These are phyloP conservation scores for Cucurbita maxima DNA, from an alignment of 306 rosid species.

Conservation along the genomic window DNA sequence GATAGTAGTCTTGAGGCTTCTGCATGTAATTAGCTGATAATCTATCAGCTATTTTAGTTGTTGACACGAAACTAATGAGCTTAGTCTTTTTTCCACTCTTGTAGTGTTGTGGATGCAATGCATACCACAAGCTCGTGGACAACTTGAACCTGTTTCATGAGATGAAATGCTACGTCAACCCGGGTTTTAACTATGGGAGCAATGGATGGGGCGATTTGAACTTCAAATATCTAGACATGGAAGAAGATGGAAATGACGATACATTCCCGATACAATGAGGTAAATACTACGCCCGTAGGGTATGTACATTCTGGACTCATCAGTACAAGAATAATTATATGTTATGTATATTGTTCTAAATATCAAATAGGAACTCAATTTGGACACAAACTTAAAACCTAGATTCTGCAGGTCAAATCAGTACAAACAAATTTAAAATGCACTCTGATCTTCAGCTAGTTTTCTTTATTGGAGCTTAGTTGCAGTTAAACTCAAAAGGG, in stretches of 20 bases:
- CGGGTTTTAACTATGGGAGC: slow-evolving; percentile 57
- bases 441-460: neutral
- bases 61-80: neutral
- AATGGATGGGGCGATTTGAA: slow-evolving; percentile 58
- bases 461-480: neutral
- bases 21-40: neutral
- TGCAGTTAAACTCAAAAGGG: neutral
- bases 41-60: neutral
- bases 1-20: neutral
- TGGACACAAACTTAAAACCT: neutral
- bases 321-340: slow-evolving; percentile 15
- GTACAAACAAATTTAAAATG: neutral
- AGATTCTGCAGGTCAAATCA: neutral
- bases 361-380: neutral
- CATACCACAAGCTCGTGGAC: slow-evolving; percentile 92
- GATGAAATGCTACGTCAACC: slow-evolving; percentile 71
- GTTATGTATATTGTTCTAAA: slow-evolving; percentile 25
- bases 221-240: slow-evolving; percentile 45
- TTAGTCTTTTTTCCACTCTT: slow-evolving; percentile 5
- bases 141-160: slow-evolving; percentile 86
- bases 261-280: slow-evolving; percentile 42
- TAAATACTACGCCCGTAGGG: slow-evolving; percentile 11
- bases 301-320: slow-evolving; percentile 21
- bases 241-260: slow-evolving; percentile 26
- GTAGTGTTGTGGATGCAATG: slow-evolving; percentile 88